Evolutionary conservation across 176 grass and related monocot genomes (phyloP).

Genomic region (Calamus simplicifolius): DNA sequence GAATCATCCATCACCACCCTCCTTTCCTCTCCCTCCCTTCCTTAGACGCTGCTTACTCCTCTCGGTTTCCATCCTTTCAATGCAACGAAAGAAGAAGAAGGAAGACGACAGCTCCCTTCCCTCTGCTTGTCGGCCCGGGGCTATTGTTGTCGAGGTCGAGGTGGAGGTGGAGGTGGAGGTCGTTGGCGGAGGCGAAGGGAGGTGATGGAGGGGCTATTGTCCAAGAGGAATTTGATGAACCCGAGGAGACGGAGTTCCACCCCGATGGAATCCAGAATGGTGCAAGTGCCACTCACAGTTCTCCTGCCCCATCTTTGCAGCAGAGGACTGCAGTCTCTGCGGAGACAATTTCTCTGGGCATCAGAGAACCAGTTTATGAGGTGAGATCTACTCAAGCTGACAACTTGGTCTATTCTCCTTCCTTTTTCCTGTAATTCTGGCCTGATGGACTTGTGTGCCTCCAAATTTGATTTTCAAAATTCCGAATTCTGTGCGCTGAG

Average conservation of each 20-base stretch:
- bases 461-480: neutral
- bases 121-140: slow-evolving; percentile 3
- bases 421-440: neutral
- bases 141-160: slow-evolving; percentile 9
- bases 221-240: slow-evolving; percentile 26
- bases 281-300: neutral
- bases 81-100: too few relatives aligned
- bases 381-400: slow-evolving; percentile 17
- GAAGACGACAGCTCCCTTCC: neutral
- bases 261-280: slow-evolving; percentile 10
- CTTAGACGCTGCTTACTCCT: slow-evolving; percentile 23
- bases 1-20: neutral
- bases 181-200: slow-evolving; percentile 21
- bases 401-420: slow-evolving; percentile 4
- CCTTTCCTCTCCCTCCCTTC: slow-evolving; percentile 17
- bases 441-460: neutral
- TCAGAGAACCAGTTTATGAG: slow-evolving; percentile 91
- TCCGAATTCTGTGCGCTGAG: too few relatives aligned
- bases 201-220: slow-evolving; percentile 23
- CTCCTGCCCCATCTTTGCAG: too few relatives aligned
- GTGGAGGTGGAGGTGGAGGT: slow-evolving; percentile 1
- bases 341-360: slow-evolving; percentile 69
- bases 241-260: slow-evolving; percentile 5
- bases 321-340: slow-evolving; percentile 9
- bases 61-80: neutral